A percentile compares a stretch with the other conserved stretches of the same genome.
Evolutionary conservation across 805 yeast genomes (phyloP).

Genomic region (Hemisphaericaspora nanyangensis): DNA sequence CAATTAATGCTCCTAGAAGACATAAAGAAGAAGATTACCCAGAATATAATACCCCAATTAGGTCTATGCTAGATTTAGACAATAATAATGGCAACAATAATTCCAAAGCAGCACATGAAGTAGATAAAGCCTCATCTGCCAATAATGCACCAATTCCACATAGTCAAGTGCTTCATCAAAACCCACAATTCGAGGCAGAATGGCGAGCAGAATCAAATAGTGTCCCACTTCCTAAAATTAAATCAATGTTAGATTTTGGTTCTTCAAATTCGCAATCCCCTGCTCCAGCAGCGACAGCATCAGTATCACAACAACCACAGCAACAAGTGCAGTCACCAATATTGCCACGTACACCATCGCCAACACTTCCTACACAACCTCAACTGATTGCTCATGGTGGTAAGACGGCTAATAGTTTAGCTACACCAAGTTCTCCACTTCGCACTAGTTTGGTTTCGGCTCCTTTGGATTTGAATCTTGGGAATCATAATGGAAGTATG

Average conservation of each 20-base stretch:
- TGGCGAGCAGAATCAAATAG: background rate
- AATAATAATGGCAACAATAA: constrained; percentile 4
- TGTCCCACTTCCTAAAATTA: constrained; percentile 12
- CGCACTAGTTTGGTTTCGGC: background rate
- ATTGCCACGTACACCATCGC: background rate
- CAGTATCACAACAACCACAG: too few relatives aligned
- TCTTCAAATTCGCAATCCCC: background rate
- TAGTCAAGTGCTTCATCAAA: background rate
- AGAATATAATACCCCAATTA: constrained; percentile 24
- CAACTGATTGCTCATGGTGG: too few relatives aligned
- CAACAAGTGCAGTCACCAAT: too few relatives aligned
- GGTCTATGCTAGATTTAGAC: constrained; percentile 38
- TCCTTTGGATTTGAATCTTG: background rate
- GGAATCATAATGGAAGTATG: constrained; percentile 2
- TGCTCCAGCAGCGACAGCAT: background rate
- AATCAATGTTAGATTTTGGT: constrained; percentile 28
- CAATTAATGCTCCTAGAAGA: constrained; percentile 12
- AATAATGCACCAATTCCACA: background rate
- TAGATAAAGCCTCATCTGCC: background rate
- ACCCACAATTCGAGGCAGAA: background rate
- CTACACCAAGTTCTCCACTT: background rate
- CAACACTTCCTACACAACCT: background rate
- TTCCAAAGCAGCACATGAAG: background rate
- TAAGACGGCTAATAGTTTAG: background rate
- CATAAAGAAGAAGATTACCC: constrained; percentile 8